phyloP scores from a whole-genome alignment of 352 stramenopile genomes.

The Globisporangium splendens region DNA sequence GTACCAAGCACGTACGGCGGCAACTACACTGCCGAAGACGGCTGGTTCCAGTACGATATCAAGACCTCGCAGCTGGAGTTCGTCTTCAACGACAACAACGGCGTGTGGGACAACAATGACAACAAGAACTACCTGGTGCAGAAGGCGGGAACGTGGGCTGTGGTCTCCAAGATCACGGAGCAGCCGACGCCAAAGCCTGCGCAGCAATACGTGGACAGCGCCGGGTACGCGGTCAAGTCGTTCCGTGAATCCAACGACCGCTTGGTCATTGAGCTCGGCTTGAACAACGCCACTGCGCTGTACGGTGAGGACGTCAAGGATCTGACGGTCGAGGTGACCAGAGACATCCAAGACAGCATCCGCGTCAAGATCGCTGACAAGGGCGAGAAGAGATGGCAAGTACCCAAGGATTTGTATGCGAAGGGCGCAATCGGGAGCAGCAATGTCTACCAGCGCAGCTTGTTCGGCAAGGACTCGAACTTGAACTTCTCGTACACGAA shows the following conservation, averaged over 20 bases:
- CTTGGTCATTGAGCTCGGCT: slow-evolving; percentile 20
- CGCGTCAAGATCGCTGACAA: slow-evolving; percentile 27
- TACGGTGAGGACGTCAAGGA: slow-evolving; percentile 41
- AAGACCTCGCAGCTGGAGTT: slow-evolving; percentile 33
- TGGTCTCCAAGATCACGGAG: slow-evolving; percentile 30
- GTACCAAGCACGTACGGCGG: slow-evolving; percentile 17
- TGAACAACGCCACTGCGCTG: slow-evolving; percentile 16
- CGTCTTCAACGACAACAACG: slow-evolving; percentile 49
- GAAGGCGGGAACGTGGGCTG: slow-evolving; percentile 29
- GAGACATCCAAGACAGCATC: slow-evolving; percentile 12
- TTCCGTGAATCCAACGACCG: slow-evolving; percentile 14
- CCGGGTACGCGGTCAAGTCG: slow-evolving; percentile 26
- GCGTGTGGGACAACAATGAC: slow-evolving; percentile 43
- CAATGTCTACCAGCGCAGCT: slow-evolving; percentile 7
- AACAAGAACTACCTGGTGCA: slow-evolving; percentile 36
- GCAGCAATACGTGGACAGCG: slow-evolving; percentile 17
- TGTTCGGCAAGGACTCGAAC: slow-evolving; percentile 16
- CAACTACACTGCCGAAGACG: slow-evolving; percentile 22
- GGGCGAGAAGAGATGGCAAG: slow-evolving; percentile 19
- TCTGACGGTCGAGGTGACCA: slow-evolving; percentile 33
- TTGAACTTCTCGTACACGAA: slow-evolving; percentile 29
- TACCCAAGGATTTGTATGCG: slow-evolving; percentile 13
- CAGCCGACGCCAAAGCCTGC: slow-evolving; percentile 14
- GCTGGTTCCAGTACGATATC: slow-evolving; percentile 39
- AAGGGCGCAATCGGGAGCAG: slow-evolving; percentile 5